These are phyloP conservation scores for Neurospora sp. DNA, from an alignment of 495 filamentous ascomycete genomes.

Conservation along the genomic window DNA sequence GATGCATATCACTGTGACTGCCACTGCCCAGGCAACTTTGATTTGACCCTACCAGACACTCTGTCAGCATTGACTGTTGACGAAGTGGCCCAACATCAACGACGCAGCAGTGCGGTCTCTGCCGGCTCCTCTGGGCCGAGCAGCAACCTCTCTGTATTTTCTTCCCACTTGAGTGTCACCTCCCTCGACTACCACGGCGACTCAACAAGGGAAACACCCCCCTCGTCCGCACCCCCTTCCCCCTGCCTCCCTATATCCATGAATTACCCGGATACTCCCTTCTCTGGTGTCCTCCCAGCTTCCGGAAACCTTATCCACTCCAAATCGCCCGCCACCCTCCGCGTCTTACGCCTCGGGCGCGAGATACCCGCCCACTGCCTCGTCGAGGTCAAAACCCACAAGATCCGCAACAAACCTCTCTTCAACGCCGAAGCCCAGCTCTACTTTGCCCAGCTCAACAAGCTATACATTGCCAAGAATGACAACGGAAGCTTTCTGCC, in stretches of 20 bases:
- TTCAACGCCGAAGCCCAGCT: slow-evolving; percentile 13
- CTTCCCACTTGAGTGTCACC: not conserved
- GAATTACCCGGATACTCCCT: not conserved
- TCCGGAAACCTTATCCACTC: not conserved
- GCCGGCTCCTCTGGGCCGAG: not conserved
- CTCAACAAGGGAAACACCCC: not conserved
- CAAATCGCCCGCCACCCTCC: not conserved
- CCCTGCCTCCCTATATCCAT: not conserved
- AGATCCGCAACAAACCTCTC: not conserved
- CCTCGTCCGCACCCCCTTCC: not conserved
- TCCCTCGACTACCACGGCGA: slow-evolving; percentile 5
- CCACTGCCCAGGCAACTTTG: slow-evolving; percentile 1
- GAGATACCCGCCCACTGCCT: slow-evolving; percentile 9
- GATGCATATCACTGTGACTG: slow-evolving; percentile 15
- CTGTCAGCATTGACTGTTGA: not conserved
- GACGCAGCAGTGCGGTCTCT: not conserved
- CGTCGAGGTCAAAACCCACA: slow-evolving; percentile 18
- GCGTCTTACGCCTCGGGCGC: slow-evolving; percentile 6
- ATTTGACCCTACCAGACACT: not conserved
- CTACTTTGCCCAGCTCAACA: slow-evolving; percentile 10
- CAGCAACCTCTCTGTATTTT: not conserved
- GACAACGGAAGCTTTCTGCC: not conserved
- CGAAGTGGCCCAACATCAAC: not conserved
- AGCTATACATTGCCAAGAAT: slow-evolving; percentile 14
- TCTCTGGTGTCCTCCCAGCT: not conserved